phyloP scores from a whole-genome alignment of 129 eudicot species.

The Escallonia rubra region DNA sequence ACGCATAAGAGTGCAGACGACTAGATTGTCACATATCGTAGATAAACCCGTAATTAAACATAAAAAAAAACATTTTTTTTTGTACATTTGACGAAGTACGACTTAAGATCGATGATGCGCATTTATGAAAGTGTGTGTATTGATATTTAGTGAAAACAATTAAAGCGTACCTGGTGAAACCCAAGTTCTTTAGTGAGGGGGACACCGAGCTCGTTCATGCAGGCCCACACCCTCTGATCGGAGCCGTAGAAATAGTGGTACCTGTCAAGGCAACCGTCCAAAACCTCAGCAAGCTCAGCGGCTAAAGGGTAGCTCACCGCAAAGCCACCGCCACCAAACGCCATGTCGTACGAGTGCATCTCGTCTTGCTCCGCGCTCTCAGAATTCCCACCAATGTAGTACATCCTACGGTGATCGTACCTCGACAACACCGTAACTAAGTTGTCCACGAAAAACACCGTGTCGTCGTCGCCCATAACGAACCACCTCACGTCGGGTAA shows the following conservation, averaged over 20 bases:
- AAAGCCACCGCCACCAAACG: conserved; percentile 93
- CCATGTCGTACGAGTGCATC: conserved; percentile 78
- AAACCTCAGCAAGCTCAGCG: conserved; percentile 35
- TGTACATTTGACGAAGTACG: no score
- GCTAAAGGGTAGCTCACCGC: conserved; percentile 83
- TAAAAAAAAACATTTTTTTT: no score
- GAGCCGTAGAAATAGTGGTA: conserved; percentile 77
- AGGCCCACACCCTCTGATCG: conserved; percentile 89
- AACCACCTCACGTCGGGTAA: conserved; percentile 74
- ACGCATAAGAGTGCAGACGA: no score
- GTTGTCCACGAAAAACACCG: conserved; percentile 71
- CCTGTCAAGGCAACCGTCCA: conserved; percentile 74
- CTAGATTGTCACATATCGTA: no score
- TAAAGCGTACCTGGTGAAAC: conserved; percentile 76
- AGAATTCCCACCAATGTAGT: conserved; percentile 65
- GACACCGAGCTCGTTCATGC: conserved; percentile 75
- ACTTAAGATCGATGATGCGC: no score
- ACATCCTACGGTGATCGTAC: conserved; percentile 74
- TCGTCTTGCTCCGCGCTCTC: conserved; percentile 95
- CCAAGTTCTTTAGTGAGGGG: conserved; percentile 60
- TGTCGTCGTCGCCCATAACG: conserved; percentile 97
- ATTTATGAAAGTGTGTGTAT: no score
- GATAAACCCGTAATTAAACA: no score
- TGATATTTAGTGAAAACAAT: no score
- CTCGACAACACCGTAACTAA: conserved; percentile 50